A percentile compares a stretch with the other conserved stretches of the same genome.
Evolutionary conservation across 169 alveolate species (phyloP).

Genomic region (Plasmodium coatneyi): DNA sequence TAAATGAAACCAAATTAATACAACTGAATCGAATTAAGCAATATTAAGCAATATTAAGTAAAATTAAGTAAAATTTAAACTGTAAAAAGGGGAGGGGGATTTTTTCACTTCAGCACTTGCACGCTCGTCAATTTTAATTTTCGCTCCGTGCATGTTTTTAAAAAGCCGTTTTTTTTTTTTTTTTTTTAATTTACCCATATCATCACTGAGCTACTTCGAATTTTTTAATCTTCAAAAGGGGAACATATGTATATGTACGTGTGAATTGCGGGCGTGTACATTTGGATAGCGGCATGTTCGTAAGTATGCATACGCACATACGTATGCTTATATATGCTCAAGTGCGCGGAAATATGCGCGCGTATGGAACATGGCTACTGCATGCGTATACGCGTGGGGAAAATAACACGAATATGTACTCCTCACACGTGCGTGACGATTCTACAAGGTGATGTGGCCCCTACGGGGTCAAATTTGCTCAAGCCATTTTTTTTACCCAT

Average conservation of each 20-base stretch:
- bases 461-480: background rate
- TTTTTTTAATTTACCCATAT: background rate
- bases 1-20: background rate
- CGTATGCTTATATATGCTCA: background rate
- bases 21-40: background rate
- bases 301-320: background rate
- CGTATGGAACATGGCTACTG: background rate
- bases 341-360: background rate
- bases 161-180: background rate
- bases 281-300: background rate
- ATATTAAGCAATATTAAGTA: background rate
- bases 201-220: constrained; percentile 59
- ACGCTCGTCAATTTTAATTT: background rate
- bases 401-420: background rate
- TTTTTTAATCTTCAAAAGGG: constrained; percentile 52
- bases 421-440: background rate
- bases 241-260: background rate
- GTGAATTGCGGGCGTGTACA: background rate
- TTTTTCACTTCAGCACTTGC: background rate
- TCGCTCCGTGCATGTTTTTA: constrained; percentile 28
- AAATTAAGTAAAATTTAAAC: too few species aligned
- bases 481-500: background rate
- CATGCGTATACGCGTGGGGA: background rate
- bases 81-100: background rate
- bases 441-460: background rate